A percentile compares a stretch with the other conserved stretches of the same genome.
These are phyloP conservation scores for Pachyrhizus erosus DNA, from an alignment of 306 rosid genomes.

Conservation along the genomic window DNA sequence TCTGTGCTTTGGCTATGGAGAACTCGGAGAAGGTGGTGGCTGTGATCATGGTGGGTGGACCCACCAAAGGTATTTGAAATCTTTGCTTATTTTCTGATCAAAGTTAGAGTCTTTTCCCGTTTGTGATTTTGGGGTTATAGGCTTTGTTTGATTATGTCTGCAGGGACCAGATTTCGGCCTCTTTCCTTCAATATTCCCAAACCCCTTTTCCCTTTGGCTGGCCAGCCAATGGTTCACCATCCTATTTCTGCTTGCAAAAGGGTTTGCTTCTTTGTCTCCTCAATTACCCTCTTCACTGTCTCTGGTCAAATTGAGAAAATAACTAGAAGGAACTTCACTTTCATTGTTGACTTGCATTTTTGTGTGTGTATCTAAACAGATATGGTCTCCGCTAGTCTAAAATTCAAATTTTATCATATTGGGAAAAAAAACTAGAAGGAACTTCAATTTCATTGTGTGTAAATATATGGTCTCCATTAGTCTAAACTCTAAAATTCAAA, in stretches of 20 bases:
- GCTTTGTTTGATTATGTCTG: conserved; percentile 27
- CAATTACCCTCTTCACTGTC: conserved; percentile 12
- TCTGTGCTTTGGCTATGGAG: conserved; percentile 61
- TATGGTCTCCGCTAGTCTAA: no score
- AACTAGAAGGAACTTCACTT: conserved; percentile 19
- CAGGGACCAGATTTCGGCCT: conserved; percentile 99
- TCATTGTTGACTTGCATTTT: no score
- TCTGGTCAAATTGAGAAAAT: conserved; percentile 9
- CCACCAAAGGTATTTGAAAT: conserved; percentile 76
- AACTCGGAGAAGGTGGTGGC: conserved; percentile 93
- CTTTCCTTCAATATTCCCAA: conserved; percentile 95
- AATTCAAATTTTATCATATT: no score
- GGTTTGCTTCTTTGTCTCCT: conserved; percentile 56
- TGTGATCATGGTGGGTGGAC: conserved; percentile 98
- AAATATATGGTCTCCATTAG: no score
- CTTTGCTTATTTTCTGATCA: neutral
- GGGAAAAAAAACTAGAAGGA: no score
- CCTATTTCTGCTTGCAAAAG: conserved; percentile 93
- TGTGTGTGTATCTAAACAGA: no score
- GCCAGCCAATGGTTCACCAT: conserved; percentile 96
- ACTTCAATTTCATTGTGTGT: no score
- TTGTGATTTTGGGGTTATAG: conserved; percentile 28
- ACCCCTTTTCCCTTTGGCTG: conserved; percentile 98
- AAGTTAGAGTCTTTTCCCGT: conserved; percentile 20
- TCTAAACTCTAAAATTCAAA: no score